Percentiles rank a stretch among this genome's conserved stretches.
These are phyloP conservation scores for Colletotrichum theobromicola DNA, from an alignment of 2,329 filamentous ascomycete species.

Conservation along the genomic window DNA sequence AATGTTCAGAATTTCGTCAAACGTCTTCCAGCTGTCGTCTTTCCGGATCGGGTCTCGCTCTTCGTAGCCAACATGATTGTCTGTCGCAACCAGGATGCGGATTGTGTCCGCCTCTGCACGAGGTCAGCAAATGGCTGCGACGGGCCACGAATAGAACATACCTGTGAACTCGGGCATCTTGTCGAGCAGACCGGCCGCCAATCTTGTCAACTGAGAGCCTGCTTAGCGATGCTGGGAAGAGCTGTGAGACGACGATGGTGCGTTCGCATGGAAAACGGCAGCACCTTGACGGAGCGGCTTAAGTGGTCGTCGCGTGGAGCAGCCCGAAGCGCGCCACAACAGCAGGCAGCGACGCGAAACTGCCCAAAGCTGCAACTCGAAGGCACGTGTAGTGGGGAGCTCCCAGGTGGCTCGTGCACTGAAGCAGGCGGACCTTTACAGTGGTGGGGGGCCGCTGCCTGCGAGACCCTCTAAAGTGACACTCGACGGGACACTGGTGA, in stretches of 20 bases:
- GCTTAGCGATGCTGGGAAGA: not conserved
- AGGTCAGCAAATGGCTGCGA: not conserved
- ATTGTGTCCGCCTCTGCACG: constrained; percentile 78
- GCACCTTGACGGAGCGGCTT: constrained; percentile 4
- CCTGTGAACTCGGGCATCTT: constrained; percentile 19
- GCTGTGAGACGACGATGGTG: not conserved
- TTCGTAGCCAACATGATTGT: constrained; percentile 97
- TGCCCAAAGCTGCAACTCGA: not conserved
- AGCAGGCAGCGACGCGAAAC: not conserved
- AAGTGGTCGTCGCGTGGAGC: not conserved
- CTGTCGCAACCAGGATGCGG: constrained; percentile 90
- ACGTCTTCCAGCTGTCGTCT: constrained; percentile 95
- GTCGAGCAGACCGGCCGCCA: not conserved
- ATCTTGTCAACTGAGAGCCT: not conserved
- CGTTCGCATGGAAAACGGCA: not conserved
- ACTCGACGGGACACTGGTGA: not conserved
- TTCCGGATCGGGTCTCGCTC: constrained; percentile 94
- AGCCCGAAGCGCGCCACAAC: not conserved
- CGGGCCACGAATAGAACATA: not conserved
- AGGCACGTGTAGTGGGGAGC: not conserved
- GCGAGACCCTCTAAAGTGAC: not conserved
- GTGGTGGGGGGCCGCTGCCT: not conserved
- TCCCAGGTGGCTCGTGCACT: not conserved
- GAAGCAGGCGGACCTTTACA: not conserved
- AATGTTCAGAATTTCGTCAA: constrained; percentile 92